Evolutionary conservation across 73 alveolate species (phyloP).

Genomic region (Effrenium voratum): DNA sequence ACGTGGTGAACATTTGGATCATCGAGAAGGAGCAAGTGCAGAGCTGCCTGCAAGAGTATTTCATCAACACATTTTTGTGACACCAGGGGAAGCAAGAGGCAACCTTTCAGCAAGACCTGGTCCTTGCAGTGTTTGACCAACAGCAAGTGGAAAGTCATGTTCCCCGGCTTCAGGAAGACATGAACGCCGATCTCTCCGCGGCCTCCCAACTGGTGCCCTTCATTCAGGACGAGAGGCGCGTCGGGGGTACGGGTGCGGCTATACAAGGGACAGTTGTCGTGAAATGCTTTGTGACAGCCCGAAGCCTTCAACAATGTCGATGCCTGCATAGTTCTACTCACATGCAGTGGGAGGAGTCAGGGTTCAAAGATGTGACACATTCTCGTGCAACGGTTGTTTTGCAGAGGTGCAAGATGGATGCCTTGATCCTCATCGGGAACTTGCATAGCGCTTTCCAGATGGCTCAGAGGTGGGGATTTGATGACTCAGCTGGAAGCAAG

Average conservation of each 20-base stretch:
- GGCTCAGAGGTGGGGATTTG: constrained; percentile 34
- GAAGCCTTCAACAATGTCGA: too few relatives aligned
- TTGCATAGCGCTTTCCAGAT: constrained; percentile 67
- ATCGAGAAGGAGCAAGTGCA: constrained; percentile 34
- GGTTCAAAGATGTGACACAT: too few relatives aligned
- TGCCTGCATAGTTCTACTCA: too few relatives aligned
- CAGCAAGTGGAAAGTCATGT: not conserved
- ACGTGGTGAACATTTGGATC: constrained; percentile 91
- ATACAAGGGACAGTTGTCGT: not conserved
- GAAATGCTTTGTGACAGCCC: not conserved
- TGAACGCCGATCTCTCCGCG: constrained; percentile 92
- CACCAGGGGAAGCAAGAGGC: too few relatives aligned
- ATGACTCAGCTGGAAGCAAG: too few relatives aligned
- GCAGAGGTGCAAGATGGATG: constrained; percentile 90
- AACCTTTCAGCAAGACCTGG: too few relatives aligned
- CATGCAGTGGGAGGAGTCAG: too few relatives aligned
- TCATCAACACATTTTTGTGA: not conserved
- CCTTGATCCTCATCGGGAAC: constrained; percentile 64
- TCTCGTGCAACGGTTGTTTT: too few relatives aligned
- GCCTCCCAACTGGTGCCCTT: constrained; percentile 92
- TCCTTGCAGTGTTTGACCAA: too few relatives aligned
- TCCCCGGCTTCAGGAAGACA: not conserved
- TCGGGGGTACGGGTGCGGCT: not conserved
- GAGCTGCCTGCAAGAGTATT: not conserved
- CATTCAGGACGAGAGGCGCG: constrained; percentile 76